Conservation (phyloP, 805 yeast species). For the Saccharomycopsis capsularis region DNA sequence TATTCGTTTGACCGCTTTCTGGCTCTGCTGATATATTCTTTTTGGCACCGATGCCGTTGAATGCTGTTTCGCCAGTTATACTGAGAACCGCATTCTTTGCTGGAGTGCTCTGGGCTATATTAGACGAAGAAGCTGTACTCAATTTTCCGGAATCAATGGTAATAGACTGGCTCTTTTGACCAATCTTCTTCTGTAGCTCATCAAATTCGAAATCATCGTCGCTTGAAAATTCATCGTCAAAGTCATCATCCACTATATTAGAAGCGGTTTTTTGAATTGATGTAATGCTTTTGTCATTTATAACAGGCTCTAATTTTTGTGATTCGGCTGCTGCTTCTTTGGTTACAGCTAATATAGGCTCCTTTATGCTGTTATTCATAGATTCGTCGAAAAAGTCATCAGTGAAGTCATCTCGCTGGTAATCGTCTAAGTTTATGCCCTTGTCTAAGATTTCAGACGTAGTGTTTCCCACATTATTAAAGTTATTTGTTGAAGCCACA, state of each 20-base stretch:
- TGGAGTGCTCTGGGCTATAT: background rate
- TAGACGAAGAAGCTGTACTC: background rate
- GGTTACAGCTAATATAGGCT: background rate
- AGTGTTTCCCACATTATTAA: conserved; percentile 12
- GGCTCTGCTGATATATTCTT: too few species aligned
- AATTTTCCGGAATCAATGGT: background rate
- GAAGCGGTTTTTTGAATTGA: background rate
- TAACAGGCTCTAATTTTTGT: background rate
- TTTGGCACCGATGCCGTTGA: too few species aligned
- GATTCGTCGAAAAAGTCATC: conserved; percentile 20
- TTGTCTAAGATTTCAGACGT: conserved; percentile 18
- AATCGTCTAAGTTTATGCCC: conserved; percentile 16
- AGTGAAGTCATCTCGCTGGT: conserved; percentile 11
- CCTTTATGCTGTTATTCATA: background rate
- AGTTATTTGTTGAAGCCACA: too few species aligned
- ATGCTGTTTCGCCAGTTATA: too few species aligned
- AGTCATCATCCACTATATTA: background rate
- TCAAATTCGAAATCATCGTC: conserved; percentile 14
- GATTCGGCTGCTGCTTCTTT: background rate
- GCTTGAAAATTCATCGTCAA: conserved; percentile 11
- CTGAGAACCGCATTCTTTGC: background rate
- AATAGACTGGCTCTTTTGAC: background rate
- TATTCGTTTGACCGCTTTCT: background rate
- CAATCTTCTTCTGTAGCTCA: conserved; percentile 14
- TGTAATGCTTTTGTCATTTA: background rate